Evolutionary conservation across 495 filamentous ascomycete species (phyloP), one percentile per base, ranked within the genome.

Genomic region (Aspergillus sparsus): DNA sequence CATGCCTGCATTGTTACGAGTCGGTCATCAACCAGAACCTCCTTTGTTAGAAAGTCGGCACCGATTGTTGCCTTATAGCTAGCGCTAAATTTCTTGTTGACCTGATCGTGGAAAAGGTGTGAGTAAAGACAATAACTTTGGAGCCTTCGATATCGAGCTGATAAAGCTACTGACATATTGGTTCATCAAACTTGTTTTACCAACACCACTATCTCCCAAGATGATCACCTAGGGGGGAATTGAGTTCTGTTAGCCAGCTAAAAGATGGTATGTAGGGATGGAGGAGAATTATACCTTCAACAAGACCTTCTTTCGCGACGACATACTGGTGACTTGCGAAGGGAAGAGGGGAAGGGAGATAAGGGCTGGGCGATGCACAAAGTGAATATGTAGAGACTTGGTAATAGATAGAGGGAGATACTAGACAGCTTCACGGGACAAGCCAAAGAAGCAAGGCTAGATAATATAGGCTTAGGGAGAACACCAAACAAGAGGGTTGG

Each of bases 51-150:
- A 80, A 99, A 99, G 73, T 99, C 94, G 60, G 94, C 94, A 62
- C 95, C 95, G 72, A 98, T 98, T 16, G 94, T 99, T 32, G 94
- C 94, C 77, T 99, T 99, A 83, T 99, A 99, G 79, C 93, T 97
- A 61, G 91, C 92, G 73, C 92, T 96, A 84, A 99, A 99, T 71
- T 98, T 98, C 80, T 98, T 99, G 82, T 99, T 98, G 87, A 99
- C 93, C 93, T 98, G 62, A 37, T 46, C 6, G 44, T 18, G 37
- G 60, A 52, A 36, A 7, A 49, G 31, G 47, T 16, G 64, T 74
- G 64, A 74, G 74, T 59, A 46, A 31, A 54, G 7, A 31, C n/a
- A 31, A 10, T 46, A 27, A 41, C 56, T 53, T 53, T 32, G 37
- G 50, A 49, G 33, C 21, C 47, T 47, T 55, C 31, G 32, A 55